Evolutionary conservation across 78 protist species (phyloP), one percentile per base, ranked within the genome.

Genomic region (Thecamonas trahens): DNA sequence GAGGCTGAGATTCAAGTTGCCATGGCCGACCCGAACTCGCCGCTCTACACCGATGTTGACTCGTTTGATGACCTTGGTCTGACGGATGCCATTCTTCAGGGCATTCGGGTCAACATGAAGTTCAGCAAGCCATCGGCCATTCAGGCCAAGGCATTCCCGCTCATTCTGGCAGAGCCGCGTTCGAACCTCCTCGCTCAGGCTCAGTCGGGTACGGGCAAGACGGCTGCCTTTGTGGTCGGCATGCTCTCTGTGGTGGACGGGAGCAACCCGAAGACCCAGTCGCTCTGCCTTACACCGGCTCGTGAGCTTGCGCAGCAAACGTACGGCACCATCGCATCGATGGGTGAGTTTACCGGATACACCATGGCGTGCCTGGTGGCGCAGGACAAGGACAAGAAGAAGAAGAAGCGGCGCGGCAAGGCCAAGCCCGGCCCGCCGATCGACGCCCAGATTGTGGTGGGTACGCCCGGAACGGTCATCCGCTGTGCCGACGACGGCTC

Each of bases 201-300:
- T 22, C 97, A 88, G 80, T 74, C 93, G 3, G 97, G 97, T n/a
- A 92, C 97, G 15, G 97, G 97, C 59, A 92, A 92, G 74, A 92
- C 97, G 8, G 97, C 89, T 0, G 91, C 97, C 37, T 89, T 92
- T 45, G 8, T 70, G 6, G 53, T 89, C 31, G 91, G 83, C 22
- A 58, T 86, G 78, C 74, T 92, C 32, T 65, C 66, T 58, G 49
- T 70, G 18, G 65, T 83, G 5, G 86, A 83, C 39, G 45, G 50
- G 18, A 34, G 34, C 4, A 61, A 49, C 35, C 5, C 28, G 1
- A 24, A 9, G 24, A 37, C 80, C 32, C 83, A 79, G 74, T 83
- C 84, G 1, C 31, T 87, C 24, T 70, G 77, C 68, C 31, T 83
- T 18, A 24, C 86, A 32, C 92, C 92, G 5, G 61, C 88, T 15